Evolutionary conservation across 805 yeast genomes (phyloP).

Genomic region (Teunomyces panamensis): DNA sequence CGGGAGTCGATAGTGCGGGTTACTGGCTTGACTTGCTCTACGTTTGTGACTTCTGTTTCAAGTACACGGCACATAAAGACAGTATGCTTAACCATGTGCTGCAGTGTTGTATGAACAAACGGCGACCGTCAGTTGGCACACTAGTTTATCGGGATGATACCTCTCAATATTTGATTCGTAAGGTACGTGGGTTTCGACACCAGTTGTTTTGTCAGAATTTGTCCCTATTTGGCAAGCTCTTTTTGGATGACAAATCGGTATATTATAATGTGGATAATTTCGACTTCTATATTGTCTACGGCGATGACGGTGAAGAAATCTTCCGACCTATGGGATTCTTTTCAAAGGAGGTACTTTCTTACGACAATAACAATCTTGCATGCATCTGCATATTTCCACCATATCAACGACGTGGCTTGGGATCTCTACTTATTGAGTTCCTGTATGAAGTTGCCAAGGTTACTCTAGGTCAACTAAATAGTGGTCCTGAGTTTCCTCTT

Average conservation of each 20-base stretch:
- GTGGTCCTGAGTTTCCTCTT: slow-evolving; percentile 92
- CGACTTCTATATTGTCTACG: slow-evolving; percentile 74
- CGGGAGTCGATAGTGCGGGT: slow-evolving; percentile 7
- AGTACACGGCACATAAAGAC: slow-evolving; percentile 54
- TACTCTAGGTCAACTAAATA: slow-evolving; percentile 54
- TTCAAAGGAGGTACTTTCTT: slow-evolving; percentile 79
- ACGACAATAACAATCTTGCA: slow-evolving; percentile 80
- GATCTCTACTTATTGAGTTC: slow-evolving; percentile 76
- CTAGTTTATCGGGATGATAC: slow-evolving; percentile 61
- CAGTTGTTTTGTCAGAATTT: slow-evolving; percentile 76
- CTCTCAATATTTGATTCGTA: slow-evolving; percentile 49
- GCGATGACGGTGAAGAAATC: slow-evolving; percentile 27
- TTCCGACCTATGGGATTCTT: slow-evolving; percentile 82
- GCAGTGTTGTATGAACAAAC: slow-evolving; percentile 35
- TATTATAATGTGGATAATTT: slow-evolving; percentile 76
- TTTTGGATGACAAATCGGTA: slow-evolving; percentile 85
- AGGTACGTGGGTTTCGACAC: slow-evolving; percentile 64
- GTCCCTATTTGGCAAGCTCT: slow-evolving; percentile 81
- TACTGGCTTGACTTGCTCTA: slow-evolving; percentile 61
- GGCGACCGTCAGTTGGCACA: slow-evolving; percentile 55
- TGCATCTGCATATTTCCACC: slow-evolving; percentile 93
- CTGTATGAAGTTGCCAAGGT: slow-evolving; percentile 68
- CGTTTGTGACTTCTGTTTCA: slow-evolving; percentile 83
- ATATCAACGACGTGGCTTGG: slow-evolving; percentile 74
- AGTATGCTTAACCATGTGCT: slow-evolving; percentile 51